Conservation (phyloP, 2,329 filamentous ascomycete species). For the Pseudogymnoascus sp. region DNA sequence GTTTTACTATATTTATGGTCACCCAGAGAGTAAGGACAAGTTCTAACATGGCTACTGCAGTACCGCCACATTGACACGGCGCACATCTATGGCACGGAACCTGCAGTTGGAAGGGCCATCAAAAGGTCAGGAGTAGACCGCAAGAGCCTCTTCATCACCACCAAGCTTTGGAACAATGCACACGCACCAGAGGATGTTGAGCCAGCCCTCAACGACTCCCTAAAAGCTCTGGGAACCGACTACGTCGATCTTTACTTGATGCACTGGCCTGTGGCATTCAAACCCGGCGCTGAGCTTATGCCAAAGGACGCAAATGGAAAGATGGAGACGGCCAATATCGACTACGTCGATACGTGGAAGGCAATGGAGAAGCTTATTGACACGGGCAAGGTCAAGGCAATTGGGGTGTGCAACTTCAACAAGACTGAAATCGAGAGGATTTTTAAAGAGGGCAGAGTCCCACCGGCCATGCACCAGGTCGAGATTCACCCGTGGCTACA, state of each 20-base stretch:
- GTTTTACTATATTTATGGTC: not conserved
- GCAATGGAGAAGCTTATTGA: conserved; percentile 47
- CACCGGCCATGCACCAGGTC: conserved; percentile 51
- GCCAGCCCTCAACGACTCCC: conserved; percentile 26
- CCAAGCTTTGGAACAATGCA: conserved; percentile 50
- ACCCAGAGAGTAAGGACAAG: not conserved
- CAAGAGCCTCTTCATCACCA: conserved; percentile 40
- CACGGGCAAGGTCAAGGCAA: conserved; percentile 43
- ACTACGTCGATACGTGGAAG: conserved; percentile 45
- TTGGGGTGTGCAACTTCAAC: conserved; percentile 56
- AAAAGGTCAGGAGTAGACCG: conserved; percentile 32
- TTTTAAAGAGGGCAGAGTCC: conserved; percentile 35
- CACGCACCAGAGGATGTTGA: conserved; percentile 29
- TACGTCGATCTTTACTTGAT: conserved; percentile 34
- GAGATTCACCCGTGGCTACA: conserved; percentile 45
- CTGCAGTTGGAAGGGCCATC: conserved; percentile 36
- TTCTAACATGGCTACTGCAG: conserved; percentile 1
- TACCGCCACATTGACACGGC: conserved; percentile 42
- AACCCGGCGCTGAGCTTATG: conserved; percentile 19
- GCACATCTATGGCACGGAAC: conserved; percentile 36
- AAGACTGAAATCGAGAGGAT: conserved; percentile 31
- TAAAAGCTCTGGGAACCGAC: conserved; percentile 30
- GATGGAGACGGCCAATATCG: conserved; percentile 17
- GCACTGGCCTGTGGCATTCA: conserved; percentile 31
- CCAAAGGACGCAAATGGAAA: conserved; percentile 21